Base-by-base conservation (phyloP, 2,329 filamentous ascomycete species). In the Coniochaeta ligniaria region DNA sequence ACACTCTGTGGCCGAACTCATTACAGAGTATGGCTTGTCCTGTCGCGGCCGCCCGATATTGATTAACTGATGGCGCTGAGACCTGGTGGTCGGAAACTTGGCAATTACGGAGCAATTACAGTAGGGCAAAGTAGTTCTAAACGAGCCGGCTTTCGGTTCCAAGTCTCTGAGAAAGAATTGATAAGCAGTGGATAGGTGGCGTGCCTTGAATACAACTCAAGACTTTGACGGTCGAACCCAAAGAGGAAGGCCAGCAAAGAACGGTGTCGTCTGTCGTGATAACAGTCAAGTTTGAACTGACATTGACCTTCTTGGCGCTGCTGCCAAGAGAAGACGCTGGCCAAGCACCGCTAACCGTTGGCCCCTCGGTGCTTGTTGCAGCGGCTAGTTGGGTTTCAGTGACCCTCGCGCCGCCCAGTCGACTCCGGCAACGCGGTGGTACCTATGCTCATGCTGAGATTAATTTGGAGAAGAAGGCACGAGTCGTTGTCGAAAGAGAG, bases 251-350 rank as follows among this genome's bases (percentile, higher is more conserved):
- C 47, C 47, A 31, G 14, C 47, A 52, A 52, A n/a, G n/a, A 24
- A 3, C 47, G 47, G 31, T 52, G 47, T 52, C 22, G 47, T 31
- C n/a, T 22, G 47, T 52, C 47, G 47, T 52, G 47, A 52, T 52
- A 52, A 52, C 47, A 52, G 47, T 52, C 47, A 52, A n/a, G n/a
- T n/a, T n/a, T n/a, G n/a, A n/a, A 52, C 47, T 52, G 47, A 52
- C 47, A 52, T 52, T 22, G 22, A 31, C 47, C 47, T 28, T 52
- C 47, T 52, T 52, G 47, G 47, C 47, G 47, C 47, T 52, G 47
- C 47, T 31, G 47, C 47, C 47, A 52, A 52, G 47, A 52, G 47
- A 31, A 24, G 24, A 14, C 47, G 47, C 22, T 24, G 47, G 47
- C 47, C 47, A 52, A 52, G 47, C 5, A 31, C 31, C 47, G 47